These are phyloP conservation scores for Sextonia rubra DNA, from an alignment of 164 flowering plant species.

Conservation along the genomic window DNA sequence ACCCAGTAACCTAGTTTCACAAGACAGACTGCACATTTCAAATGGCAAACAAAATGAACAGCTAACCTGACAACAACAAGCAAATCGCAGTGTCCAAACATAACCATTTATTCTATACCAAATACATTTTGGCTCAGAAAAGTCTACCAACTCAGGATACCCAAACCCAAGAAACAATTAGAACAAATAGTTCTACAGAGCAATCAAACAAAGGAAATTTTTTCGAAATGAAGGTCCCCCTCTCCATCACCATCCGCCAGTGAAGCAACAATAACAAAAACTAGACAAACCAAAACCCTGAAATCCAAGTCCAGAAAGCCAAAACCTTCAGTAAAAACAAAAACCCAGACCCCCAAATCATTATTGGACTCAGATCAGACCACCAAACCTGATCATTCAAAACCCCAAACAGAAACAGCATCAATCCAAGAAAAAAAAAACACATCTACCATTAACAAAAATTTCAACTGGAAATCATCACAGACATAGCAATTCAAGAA, in stretches of 20 bases:
- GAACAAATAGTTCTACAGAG: too few relatives aligned
- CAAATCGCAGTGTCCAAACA: not conserved
- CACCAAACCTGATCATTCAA: not conserved
- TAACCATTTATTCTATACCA: not conserved
- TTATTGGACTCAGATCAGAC: not conserved
- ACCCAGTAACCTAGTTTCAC: too few relatives aligned
- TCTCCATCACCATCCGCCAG: too few relatives aligned
- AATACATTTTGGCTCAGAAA: not conserved
- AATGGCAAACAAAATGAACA: not conserved
- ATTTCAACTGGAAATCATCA: not conserved
- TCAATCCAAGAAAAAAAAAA: too few relatives aligned
- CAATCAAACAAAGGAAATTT: not conserved
- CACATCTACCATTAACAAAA: not conserved
- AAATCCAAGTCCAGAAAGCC: not conserved
- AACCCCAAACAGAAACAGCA: not conserved
- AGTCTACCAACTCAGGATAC: not conserved
- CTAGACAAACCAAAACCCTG: not conserved
- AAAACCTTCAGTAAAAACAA: not conserved
- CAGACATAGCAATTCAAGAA: too few relatives aligned
- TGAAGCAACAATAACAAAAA: not conserved
- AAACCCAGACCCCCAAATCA: not conserved
- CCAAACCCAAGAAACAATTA: not conserved
- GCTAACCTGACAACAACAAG: not conserved
- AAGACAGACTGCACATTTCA: too few relatives aligned
- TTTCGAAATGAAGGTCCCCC: too few relatives aligned